Base-by-base conservation (phyloP, 805 yeast species). In the Wickerhamomyces ciferrii region DNA sequence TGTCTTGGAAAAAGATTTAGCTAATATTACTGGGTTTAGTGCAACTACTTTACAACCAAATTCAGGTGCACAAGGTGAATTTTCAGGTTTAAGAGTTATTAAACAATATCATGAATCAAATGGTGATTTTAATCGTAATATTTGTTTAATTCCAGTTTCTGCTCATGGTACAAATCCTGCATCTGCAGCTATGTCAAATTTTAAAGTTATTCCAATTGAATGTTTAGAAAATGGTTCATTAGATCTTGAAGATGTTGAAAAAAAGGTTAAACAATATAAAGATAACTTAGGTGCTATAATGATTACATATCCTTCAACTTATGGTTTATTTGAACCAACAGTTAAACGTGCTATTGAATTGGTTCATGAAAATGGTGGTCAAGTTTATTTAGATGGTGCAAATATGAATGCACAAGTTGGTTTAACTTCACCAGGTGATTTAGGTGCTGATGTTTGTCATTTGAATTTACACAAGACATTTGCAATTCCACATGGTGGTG, bases 81-180 rank as follows among this genome's bases (percentile, higher is more conserved):
- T 86, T 69, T 80, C 98, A 15, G 99, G 99, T 25, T 74, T 94
- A 49, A 79, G 95, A 49, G 89, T 90, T 40, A 92, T 94, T 54
- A 78, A 82, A 55, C 78, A 85, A 35, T 94, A 87, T 63, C 79
- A 87, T 55, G 78, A 81, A 50, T 70, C 84, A 19, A 74, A 71
- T 40, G 96, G 94, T 38, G 84, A 90, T 61, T 66, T 75, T 17
- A 70, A 81, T 48, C 79, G 99, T 62, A 81, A 90, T 64, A 76
- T 94, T 45, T 94, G 97, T 67, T 75, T 94, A 62, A 94, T 94
- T 57, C 99, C 99, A 5, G 96, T 92, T 4, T 83, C 94, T 58
- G 99, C 99, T 2, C 99, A 94, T 62, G 99, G 99, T 48, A 94
- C 99, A 17, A 94, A 94, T 63, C 99, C 99, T 21, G 99, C 99